Base-by-base conservation (phyloP, 1,284 basidiomycete species). In the Heterobasidion irregulare region DNA sequence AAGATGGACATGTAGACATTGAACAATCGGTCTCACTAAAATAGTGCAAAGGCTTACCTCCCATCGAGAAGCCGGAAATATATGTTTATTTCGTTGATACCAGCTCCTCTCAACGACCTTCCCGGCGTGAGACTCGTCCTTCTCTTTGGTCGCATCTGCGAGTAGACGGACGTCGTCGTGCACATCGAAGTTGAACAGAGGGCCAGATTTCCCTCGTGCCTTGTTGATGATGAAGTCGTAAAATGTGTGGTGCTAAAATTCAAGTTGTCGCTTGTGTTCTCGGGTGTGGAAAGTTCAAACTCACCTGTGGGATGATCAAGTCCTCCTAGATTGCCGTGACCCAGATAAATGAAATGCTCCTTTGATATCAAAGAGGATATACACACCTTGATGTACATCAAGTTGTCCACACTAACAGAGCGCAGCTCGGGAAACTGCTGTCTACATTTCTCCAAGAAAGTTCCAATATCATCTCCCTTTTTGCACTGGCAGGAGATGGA, bases 211-310 rank as follows among this genome's bases (percentile, higher is more conserved):
- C 18, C 97, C 97, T 33, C 97, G 85, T 3, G 96, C 94, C 73
- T 98, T 98, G 79, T 98, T 97, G 62, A 98, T 78, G 64, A 99
- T 97, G 63, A 99, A 98, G 72, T 98, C 93, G 70, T 98, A 99
- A 68, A 99, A 98, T 2, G 94, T 97, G 70, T 98, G 85, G 68
- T 99, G 96, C 90, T 98, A n/a, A 34, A 36, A 53, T 41, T 48
- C 10, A 46, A 52, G 26, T 18, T 35, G 26, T 26, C 26, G 6
- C 26, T 26, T 6, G 26, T 26, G 26, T 6, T 26, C 26, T 26
- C 26, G 26, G 6, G 26, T 26, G 26, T 26, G 26, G 26, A 4
- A 36, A 19, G 36, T 16, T 12, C 57, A 13, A 52, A 68, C 48
- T 33, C 69, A 93, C 93, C 65, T 94, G 92, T 19, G 94, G 95